phyloP scores from a whole-genome alignment of 2,329 filamentous ascomycete species.

The Phyllosticta ampelicida region DNA sequence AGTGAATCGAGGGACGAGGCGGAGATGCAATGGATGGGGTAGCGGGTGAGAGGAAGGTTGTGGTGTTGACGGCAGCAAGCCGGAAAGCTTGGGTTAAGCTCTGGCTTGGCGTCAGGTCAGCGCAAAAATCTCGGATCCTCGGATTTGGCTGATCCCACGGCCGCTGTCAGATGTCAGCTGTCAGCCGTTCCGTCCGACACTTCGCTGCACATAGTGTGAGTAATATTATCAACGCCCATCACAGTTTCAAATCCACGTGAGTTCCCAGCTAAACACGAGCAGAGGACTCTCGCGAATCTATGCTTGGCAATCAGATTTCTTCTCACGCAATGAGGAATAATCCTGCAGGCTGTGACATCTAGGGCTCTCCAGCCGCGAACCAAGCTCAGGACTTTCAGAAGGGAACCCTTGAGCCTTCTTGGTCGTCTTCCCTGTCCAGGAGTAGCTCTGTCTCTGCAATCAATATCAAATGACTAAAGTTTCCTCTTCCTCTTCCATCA shows the following conservation, averaged over 20 bases:
- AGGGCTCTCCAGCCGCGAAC: background rate
- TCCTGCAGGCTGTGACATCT: background rate
- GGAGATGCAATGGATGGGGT: constrained; percentile 18
- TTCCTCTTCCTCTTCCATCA: constrained; percentile 7
- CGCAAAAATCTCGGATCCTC: constrained; percentile 9
- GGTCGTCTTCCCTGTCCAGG: background rate
- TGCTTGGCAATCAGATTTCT: too few species aligned
- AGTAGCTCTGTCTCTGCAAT: background rate
- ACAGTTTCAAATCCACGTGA: too few species aligned
- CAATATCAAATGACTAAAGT: background rate
- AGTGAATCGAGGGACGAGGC: constrained; percentile 15
- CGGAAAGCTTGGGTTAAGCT: constrained; percentile 9
- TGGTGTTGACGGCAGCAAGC: constrained; percentile 1
- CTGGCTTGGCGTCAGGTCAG: background rate
- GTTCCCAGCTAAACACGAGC: too few species aligned
- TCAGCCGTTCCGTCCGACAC: background rate
- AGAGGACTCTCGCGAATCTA: too few species aligned
- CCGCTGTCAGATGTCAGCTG: too few species aligned
- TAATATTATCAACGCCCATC: too few species aligned
- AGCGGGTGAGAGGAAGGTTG: constrained; percentile 10
- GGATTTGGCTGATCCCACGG: background rate
- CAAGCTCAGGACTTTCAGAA: background rate
- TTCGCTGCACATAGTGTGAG: background rate
- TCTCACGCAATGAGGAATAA: background rate
- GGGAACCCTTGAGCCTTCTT: background rate